These are phyloP conservation scores for Mortierella sp. DNA, from an alignment of 371 early-diverging fungal species.

Conservation along the genomic window DNA sequence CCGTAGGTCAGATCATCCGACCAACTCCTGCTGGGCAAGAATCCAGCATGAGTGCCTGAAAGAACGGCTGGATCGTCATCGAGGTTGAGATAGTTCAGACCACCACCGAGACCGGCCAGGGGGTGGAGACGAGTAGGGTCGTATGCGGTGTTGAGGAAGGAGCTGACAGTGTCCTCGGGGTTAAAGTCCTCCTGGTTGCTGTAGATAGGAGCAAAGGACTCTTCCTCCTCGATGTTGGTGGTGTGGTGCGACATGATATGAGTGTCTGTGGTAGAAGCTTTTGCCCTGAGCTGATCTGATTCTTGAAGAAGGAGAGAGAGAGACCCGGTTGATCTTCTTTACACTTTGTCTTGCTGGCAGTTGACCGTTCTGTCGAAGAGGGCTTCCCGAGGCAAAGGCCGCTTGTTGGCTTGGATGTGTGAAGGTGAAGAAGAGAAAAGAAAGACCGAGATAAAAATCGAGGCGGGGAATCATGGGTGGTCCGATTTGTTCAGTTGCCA, in stretches of 20 bases:
- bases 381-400: not conserved
- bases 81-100: conserved; percentile 69
- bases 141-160: conserved; percentile 63
- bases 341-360: not conserved
- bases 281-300: conserved; percentile 6
- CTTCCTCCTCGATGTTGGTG: conserved; percentile 52
- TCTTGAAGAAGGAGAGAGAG: not conserved
- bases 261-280: conserved; percentile 3
- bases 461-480: too few species aligned
- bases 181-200: conserved; percentile 55
- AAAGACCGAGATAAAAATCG: too few species aligned
- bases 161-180: conserved; percentile 63
- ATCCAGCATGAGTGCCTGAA: conserved; percentile 55
- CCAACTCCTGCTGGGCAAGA: conserved; percentile 82
- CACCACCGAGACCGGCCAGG: conserved; percentile 63
- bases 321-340: too few species aligned
- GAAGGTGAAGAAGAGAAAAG: too few species aligned
- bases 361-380: not conserved
- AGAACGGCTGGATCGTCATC: conserved; percentile 57
- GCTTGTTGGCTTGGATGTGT: too few species aligned
- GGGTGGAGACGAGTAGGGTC: conserved; percentile 68
- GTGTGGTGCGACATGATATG: conserved; percentile 35
- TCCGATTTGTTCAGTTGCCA: too few species aligned
- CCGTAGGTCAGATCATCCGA: conserved; percentile 91
- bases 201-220: conserved; percentile 51